Evolutionary conservation across 2,329 filamentous ascomycete species (phyloP), one percentile per base, ranked within the genome.

Genomic region (Fusarium nygamai): DNA sequence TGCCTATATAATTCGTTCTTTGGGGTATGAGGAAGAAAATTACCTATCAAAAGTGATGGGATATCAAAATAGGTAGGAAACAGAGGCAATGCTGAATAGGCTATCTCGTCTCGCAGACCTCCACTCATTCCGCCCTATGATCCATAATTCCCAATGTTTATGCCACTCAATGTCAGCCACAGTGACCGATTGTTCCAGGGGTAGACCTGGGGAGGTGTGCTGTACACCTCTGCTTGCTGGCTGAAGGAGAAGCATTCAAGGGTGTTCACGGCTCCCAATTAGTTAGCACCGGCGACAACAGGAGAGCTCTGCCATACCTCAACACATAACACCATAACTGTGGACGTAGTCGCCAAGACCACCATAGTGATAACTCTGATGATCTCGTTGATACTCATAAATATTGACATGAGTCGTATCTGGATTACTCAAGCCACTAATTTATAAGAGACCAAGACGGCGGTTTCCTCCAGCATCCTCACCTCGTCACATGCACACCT

Each of bases 401-500:
- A 56, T 34, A 53, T 43, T 64, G 44, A n/a, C 44, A 50, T 29
- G 31, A 60, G 19, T 46, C 24, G 31, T 11, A 38, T 36, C n/a
- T 36, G 27, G 29, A 17, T 47, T 57, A 14, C 16, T 27, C 33
- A 67, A 39, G 31, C n/a, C 20, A 36, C n/a, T 34, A 31, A 22
- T 46, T 24, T 36, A 36, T 24, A 19, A 27, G 36, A 63, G 31
- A 41, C 24, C n/a, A 50, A 46, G 38, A 51, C 31, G 20, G 41
- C 39, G 29, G n/a, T 34, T 64, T 31, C 39, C 31, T 36, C 34
- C 24, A 24, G 16, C 16, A 43, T 19, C 33, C 44, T 70, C 46
- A 39, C 57, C 57, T 64, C 64, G 68, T 72, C 67, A 75, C 64
- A 74, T 76, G 72, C 60, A 53, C 51, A 56, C 34, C 34, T 54